These are phyloP conservation scores for Phytophthora pisi DNA, from an alignment of 352 stramenopile genomes.

Conservation along the genomic window DNA sequence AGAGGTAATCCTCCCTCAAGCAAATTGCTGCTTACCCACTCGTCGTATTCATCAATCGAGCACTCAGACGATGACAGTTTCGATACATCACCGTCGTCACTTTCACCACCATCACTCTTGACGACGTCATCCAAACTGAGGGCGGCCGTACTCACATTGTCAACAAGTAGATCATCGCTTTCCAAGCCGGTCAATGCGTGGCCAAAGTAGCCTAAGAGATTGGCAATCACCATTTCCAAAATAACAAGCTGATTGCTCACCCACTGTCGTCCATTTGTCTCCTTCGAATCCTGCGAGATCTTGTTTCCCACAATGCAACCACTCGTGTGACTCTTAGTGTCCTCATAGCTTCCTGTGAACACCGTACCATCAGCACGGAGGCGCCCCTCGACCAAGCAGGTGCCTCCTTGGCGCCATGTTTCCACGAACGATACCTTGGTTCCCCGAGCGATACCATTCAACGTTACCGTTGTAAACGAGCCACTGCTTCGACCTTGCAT, in stretches of 20 bases:
- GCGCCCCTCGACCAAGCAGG: conserved; percentile 82
- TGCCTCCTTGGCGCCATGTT: conserved; percentile 88
- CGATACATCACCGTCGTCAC: conserved; percentile 39
- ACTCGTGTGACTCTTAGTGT: conserved; percentile 88
- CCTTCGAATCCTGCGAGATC: conserved; percentile 37
- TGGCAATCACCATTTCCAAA: conserved; percentile 78
- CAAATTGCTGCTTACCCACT: conserved; percentile 78
- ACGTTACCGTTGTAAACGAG: conserved; percentile 82
- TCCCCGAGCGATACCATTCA: conserved; percentile 74
- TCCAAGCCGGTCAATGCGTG: conserved; percentile 65
- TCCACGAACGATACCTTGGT: conserved; percentile 88
- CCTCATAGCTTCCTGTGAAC: conserved; percentile 85
- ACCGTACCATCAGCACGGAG: conserved; percentile 71
- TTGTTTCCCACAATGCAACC: conserved; percentile 83
- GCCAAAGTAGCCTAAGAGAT: conserved; percentile 79
- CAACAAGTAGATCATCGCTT: conserved; percentile 68
- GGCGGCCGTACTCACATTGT: conserved; percentile 22
- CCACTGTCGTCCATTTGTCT: conserved; percentile 25
- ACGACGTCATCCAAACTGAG: conserved; percentile 41
- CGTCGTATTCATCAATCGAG: conserved; percentile 81
- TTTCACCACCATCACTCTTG: conserved; percentile 39
- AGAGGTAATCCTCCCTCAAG: conserved; percentile 77
- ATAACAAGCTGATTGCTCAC: conserved; percentile 67
- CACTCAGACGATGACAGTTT: conserved; percentile 63
- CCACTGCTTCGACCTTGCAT: conserved; percentile 79